Evolutionary conservation across 2,329 filamentous ascomycete genomes (phyloP), one percentile per base, ranked within the genome.

Genomic region (Penicillium sp.): DNA sequence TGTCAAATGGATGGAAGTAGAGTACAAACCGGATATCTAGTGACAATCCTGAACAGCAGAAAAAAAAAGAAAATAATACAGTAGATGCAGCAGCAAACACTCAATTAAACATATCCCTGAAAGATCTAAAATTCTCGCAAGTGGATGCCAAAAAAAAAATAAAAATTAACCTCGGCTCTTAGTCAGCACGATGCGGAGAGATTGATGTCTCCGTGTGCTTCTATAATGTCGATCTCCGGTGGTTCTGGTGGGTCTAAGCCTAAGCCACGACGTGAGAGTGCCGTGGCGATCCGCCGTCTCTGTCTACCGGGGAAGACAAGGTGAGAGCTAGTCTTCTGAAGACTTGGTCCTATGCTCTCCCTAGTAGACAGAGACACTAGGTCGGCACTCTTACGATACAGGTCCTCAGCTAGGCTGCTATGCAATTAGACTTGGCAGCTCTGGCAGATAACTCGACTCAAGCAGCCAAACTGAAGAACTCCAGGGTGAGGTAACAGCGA

Each of bases 151-250:
- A 41, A 33, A 49, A 33, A 41, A 33, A 49, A 40, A 31, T 20
- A 7, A 8, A 27, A 27, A 9, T 27, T 29, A 42, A 28, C 52
- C 52, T 52, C 49, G 53, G 50, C 20, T 37, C 29, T 48, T 47
- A 46, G 47, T 50, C 38, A 52, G 50, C 48, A 25, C 18, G 28
- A 40, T 33, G 38, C 53, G 56, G 56, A 49, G 46, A 45, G 54
- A 57, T 53, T 49, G 9, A 57, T 54, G 3, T 18, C 45, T n/a
- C 49, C 41, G 49, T 13, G 8, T 35, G 32, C 6, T 5, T 40
- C 15, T 39, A 12, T 25, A 13, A 20, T n/a, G 37, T 39, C 37
- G 37, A 39, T 40, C 38, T 27, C 15, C 12, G 8, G 23, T 27
- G 23, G 38, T 15, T 27, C 23, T 7, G 6, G 38, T 27, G 38